Percentiles rank a stretch among this genome's conserved stretches.
These are phyloP conservation scores for Populus alba DNA, from an alignment of 345 rosid species.

Conservation along the genomic window DNA sequence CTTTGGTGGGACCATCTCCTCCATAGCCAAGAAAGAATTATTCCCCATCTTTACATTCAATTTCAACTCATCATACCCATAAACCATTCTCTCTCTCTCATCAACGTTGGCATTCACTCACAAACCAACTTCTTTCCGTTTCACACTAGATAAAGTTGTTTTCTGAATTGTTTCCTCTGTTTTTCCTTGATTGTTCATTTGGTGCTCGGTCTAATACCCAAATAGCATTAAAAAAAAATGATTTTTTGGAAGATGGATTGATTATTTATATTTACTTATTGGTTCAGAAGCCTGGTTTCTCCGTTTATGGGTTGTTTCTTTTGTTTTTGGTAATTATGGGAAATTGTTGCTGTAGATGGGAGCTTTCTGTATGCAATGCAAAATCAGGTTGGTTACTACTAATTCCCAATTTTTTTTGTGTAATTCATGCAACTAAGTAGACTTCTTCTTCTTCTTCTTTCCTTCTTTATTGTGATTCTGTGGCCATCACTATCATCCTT, in stretches of 20 bases:
- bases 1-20: constrained; percentile 44
- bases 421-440: not conserved
- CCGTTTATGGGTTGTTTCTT: constrained; percentile 1
- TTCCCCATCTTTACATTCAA: constrained; percentile 42
- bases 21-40: constrained; percentile 52
- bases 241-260: constrained; percentile 18
- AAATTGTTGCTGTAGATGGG: constrained; percentile 73
- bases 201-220: constrained; percentile 6
- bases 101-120: constrained; percentile 12
- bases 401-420: not conserved
- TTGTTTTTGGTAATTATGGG: constrained; percentile 53
- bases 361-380: constrained; percentile 71
- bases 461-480: not conserved
- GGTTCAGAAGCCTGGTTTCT: constrained; percentile 14
- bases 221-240: constrained; percentile 8
- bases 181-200: constrained; percentile 17
- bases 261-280: constrained; percentile 1
- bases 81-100: constrained; percentile 23
- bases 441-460: not conserved
- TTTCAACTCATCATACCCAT: constrained; percentile 46
- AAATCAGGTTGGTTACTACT: constrained; percentile 64
- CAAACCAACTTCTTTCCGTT: constrained; percentile 18
- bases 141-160: constrained; percentile 1
- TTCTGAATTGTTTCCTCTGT: constrained; percentile 9
- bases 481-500: not conserved